Evolutionary conservation across 768 basidiomycete species (phyloP).

Genomic region (Tephrocybe rancida): DNA sequence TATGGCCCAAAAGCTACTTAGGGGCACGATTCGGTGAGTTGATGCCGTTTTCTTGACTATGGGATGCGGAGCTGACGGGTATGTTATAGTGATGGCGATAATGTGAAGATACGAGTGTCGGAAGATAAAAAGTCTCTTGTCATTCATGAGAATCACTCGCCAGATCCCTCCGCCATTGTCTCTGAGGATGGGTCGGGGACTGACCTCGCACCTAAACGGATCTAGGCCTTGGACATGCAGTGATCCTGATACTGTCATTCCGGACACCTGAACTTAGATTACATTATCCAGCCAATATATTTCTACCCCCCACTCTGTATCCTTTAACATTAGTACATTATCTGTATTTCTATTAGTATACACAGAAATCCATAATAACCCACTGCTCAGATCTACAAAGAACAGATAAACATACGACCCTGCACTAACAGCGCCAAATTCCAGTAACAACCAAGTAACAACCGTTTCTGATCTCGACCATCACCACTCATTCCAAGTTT

Average conservation of each 20-base stretch:
- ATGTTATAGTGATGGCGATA: constrained; percentile 62
- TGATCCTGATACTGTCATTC: background rate
- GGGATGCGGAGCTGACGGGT: constrained; percentile 1
- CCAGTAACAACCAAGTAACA: too few species aligned
- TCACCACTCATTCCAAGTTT: background rate
- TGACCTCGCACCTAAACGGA: constrained; percentile 3
- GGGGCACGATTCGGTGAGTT: constrained; percentile 73
- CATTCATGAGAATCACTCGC: constrained; percentile 65
- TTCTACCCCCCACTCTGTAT: constrained; percentile 5
- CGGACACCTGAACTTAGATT: background rate
- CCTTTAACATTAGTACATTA: background rate
- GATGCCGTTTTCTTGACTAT: background rate
- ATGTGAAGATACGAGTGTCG: constrained; percentile 54
- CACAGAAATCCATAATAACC: background rate
- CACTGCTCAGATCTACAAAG: background rate
- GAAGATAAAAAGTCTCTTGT: constrained; percentile 43
- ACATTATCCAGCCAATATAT: background rate
- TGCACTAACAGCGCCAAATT: constrained; percentile 14
- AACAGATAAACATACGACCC: background rate
- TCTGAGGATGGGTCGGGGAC: constrained; percentile 4
- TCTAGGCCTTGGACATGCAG: background rate
- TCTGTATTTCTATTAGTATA: background rate
- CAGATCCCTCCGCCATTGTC: constrained; percentile 39
- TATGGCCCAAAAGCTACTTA: constrained; percentile 77
- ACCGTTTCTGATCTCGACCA: background rate